Conservation (phyloP, 2,329 filamentous ascomycete genomes). For the Ceratocystis diversiconidia region DNA sequence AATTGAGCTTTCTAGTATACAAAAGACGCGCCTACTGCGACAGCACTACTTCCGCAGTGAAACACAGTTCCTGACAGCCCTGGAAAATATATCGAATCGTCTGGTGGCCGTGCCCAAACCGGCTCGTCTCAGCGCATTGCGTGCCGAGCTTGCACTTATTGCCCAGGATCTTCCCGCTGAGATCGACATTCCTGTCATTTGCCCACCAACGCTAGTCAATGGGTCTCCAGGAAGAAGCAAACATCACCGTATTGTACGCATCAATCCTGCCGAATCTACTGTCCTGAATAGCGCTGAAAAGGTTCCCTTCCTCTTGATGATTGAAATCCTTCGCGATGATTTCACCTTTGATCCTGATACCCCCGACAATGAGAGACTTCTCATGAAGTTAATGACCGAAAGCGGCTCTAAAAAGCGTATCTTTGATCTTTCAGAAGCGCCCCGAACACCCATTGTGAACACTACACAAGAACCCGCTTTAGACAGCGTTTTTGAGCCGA, state of each 20-base stretch:
- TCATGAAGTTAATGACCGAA: constrained; percentile 43
- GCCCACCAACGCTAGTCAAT: constrained; percentile 57
- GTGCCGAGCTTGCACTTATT: constrained; percentile 68
- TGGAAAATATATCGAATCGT: constrained; percentile 76
- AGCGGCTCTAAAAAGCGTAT: constrained; percentile 44
- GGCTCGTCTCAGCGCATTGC: constrained; percentile 63
- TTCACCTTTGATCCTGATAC: constrained; percentile 70
- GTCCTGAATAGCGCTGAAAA: constrained; percentile 78
- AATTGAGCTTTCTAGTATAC: constrained; percentile 46
- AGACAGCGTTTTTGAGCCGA: constrained; percentile 76
- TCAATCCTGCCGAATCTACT: constrained; percentile 73
- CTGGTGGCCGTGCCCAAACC: constrained; percentile 69
- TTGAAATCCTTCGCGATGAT: constrained; percentile 67
- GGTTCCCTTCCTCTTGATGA: constrained; percentile 73
- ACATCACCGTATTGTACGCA: constrained; percentile 68
- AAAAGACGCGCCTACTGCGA: constrained; percentile 58
- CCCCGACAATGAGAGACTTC: constrained; percentile 54
- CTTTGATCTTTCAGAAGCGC: constrained; percentile 57
- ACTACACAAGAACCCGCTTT: constrained; percentile 32
- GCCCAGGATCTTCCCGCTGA: constrained; percentile 70
- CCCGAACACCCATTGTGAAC: constrained; percentile 31
- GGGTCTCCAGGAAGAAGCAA: constrained; percentile 60
- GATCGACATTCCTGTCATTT: constrained; percentile 71
- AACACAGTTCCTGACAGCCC: constrained; percentile 64
- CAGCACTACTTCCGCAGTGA: constrained; percentile 75